Base-by-base conservation (phyloP, 2,329 filamentous ascomycete species). In the Xylariaceae sp. region DNA sequence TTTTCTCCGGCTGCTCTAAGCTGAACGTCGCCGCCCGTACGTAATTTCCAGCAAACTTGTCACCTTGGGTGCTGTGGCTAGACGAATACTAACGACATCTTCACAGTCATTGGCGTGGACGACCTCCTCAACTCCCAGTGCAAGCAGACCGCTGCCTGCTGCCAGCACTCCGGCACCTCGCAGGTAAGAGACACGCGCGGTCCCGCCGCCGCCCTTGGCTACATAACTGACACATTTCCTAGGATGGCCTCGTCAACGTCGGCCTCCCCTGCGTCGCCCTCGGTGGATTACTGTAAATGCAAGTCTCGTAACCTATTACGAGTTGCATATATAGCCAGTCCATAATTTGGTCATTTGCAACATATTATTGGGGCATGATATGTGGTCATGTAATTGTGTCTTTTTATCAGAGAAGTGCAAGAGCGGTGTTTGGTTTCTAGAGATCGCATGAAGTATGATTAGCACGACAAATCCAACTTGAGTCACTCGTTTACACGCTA, bases 1-100 rank as follows among this genome's bases (percentile, higher is more conserved):
- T 71, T 3, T 71, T 72, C 65, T 48, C 51, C 3, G 65, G 64
- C 63, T 71, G 70, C 69, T 71, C 70, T 44, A 69, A 71, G 65
- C 54, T 72, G 51, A 46, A 45, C 47, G 53, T 71, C 52, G 41
- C 65, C 62, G 65, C 65, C 53, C 19, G 70, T 71, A 62, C 39
- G 69, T 65, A 2, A 2, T 34, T 17, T 3, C 9, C 24, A 31
- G 4, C 16, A 7, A 21, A 9, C 12, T 23, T 11, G 9, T 16
- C 0, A 23, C 3, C 1, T 26, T 1, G 8, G 1, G 2, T n/a
- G n/a, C n/a, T n/a, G n/a, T n/a, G n/a, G n/a, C n/a, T 16, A 6
- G 1, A 21, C 11, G 2, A 6, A 39, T 44, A 19, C 47, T 60
- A 29, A 60, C 28, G 4, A 12, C 2, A 2, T n/a, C 3, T 11